Percentiles rank a stretch among this genome's conserved stretches.
phyloP scores from a whole-genome alignment of 2,329 filamentous ascomycete genomes.

The Neofusicoccum ribis region DNA sequence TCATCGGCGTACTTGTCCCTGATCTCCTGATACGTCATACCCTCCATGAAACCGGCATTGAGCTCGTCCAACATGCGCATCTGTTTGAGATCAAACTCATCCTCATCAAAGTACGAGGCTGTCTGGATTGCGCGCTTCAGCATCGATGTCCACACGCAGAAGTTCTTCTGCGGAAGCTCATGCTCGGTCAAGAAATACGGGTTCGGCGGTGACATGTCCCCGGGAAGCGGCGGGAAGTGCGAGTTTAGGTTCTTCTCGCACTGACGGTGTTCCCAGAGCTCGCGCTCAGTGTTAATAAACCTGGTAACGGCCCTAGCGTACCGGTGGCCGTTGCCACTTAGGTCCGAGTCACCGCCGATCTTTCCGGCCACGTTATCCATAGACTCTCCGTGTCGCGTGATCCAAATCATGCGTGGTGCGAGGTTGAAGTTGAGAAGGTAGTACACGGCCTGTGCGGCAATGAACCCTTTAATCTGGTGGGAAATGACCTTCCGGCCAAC shows the following conservation, averaged over 20 bases:
- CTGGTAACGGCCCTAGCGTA: constrained; percentile 78
- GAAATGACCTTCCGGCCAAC: constrained; percentile 93
- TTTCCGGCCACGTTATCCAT: constrained; percentile 82
- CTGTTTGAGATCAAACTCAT: constrained; percentile 90
- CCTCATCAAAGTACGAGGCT: constrained; percentile 87
- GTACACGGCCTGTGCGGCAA: constrained; percentile 88
- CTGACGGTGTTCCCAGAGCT: constrained; percentile 80
- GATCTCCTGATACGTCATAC: constrained; percentile 92
- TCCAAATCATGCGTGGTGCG: constrained; percentile 94
- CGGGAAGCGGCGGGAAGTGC: constrained; percentile 85
- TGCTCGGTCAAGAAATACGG: constrained; percentile 64
- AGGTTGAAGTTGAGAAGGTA: constrained; percentile 97
- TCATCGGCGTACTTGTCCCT: constrained; percentile 75
- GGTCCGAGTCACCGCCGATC: constrained; percentile 84
- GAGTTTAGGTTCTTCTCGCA: constrained; percentile 73
- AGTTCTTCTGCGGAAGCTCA: constrained; percentile 72
- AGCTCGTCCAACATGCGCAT: constrained; percentile 98
- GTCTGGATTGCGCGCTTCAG: constrained; percentile 86
- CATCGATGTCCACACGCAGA: constrained; percentile 99
- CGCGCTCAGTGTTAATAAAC: constrained; percentile 80
- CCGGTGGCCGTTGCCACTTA: constrained; percentile 75
- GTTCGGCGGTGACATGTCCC: constrained; percentile 92
- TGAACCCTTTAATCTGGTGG: constrained; percentile 85
- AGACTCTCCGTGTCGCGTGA: constrained; percentile 92
- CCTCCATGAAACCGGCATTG: constrained; percentile 89